A percentile compares a stretch with the other conserved stretches of the same genome.
These are phyloP conservation scores for Trichoderma brevicompactum DNA, from an alignment of 2,329 filamentous ascomycete genomes.

Conservation along the genomic window DNA sequence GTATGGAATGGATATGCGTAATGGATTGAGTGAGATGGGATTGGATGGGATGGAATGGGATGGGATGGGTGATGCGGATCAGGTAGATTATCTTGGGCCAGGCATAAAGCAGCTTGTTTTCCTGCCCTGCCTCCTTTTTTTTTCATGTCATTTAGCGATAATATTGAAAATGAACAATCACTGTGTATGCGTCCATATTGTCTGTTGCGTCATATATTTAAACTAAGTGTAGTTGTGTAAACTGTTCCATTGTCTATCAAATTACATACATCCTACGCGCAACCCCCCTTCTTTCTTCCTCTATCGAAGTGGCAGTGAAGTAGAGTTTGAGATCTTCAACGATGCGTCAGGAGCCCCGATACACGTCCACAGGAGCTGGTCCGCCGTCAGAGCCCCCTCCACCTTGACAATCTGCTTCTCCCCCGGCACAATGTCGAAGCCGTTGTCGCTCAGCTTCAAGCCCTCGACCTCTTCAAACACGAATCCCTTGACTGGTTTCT, in stretches of 20 bases:
- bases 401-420: conserved; percentile 36
- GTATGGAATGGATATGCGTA: background rate
- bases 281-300: background rate
- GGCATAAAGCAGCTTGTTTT: background rate
- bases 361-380: conserved; percentile 31
- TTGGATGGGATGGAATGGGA: background rate
- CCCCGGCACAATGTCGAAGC: conserved; percentile 61
- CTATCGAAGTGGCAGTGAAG: background rate
- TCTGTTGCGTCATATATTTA: background rate
- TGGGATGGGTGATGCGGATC: background rate
- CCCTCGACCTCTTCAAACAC: conserved; percentile 55
- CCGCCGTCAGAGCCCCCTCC: conserved; percentile 26
- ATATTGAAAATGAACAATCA: background rate
- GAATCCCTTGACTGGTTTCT: conserved; percentile 61
- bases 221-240: background rate
- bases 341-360: conserved; percentile 30
- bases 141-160: conserved; percentile 19
- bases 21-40: conserved; percentile 1
- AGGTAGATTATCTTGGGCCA: background rate
- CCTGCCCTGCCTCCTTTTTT: background rate
- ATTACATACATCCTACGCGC: background rate
- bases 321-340: conserved; percentile 21
- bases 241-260: background rate
- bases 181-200: background rate
- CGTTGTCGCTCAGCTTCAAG: conserved; percentile 58